Evolutionary conservation across 2,329 filamentous ascomycete genomes (phyloP).

Genomic region (Scopulariopsis brevicaulis): DNA sequence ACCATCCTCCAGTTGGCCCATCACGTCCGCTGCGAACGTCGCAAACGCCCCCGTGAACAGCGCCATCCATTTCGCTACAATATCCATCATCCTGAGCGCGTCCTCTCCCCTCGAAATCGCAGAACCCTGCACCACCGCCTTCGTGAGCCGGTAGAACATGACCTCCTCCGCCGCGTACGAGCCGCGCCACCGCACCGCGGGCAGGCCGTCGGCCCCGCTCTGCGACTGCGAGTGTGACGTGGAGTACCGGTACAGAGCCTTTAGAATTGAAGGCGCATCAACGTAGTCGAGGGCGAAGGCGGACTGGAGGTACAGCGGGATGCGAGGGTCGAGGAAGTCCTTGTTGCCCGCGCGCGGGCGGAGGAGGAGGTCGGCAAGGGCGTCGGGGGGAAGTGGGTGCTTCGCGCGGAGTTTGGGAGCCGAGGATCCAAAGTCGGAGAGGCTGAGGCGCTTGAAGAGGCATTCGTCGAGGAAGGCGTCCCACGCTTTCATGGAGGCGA

Average conservation of each 20-base stretch:
- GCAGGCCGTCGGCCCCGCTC: constrained; percentile 10
- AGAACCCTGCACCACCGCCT: constrained; percentile 56
- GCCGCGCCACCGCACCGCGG: constrained; percentile 34
- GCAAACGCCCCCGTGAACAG: constrained; percentile 40
- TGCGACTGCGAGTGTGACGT: constrained; percentile 30
- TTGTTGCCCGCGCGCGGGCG: constrained; percentile 35
- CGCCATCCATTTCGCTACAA: constrained; percentile 47
- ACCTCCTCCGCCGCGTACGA: constrained; percentile 68
- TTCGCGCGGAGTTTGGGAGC: constrained; percentile 35
- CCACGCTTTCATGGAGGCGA: constrained; percentile 22
- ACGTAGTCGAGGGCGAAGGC: constrained; percentile 39
- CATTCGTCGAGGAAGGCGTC: constrained; percentile 36
- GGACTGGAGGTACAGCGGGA: constrained; percentile 46
- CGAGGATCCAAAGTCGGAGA: constrained; percentile 39
- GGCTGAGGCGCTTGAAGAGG: constrained; percentile 37
- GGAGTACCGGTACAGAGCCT: constrained; percentile 44
- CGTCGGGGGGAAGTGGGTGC: constrained; percentile 36
- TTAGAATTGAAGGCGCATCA: constrained; percentile 42
- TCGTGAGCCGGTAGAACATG: constrained; percentile 86
- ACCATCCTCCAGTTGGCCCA: constrained; percentile 30
- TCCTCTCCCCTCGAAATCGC: constrained; percentile 33
- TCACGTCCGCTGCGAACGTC: constrained; percentile 34
- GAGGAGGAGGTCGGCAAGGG: constrained; percentile 47
- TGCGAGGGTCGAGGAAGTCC: constrained; percentile 44
- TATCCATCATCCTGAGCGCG: constrained; percentile 35